phyloP scores from a whole-genome alignment of 2,329 filamentous ascomycete species.

The Aschersonia sp. region DNA sequence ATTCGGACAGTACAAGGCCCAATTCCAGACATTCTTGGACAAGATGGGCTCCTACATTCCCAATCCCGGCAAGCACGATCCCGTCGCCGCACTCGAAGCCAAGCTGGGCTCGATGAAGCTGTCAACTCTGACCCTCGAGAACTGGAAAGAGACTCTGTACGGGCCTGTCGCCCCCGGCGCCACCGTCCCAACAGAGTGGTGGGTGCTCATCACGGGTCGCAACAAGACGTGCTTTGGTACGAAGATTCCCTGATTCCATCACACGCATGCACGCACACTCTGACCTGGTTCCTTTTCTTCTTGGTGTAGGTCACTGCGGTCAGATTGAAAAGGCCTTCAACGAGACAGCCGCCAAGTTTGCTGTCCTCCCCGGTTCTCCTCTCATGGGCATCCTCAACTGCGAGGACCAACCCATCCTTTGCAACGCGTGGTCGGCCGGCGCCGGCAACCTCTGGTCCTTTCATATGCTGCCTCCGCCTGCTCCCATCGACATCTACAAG shows the following conservation, averaged over 20 bases:
- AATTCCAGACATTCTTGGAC: constrained; percentile 49
- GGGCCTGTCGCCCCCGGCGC: constrained; percentile 42
- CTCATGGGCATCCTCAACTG: constrained; percentile 60
- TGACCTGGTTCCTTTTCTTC: neutral
- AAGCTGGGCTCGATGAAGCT: constrained; percentile 27
- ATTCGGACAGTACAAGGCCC: constrained; percentile 44
- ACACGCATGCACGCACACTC: neutral
- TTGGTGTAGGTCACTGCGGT: constrained; percentile 44
- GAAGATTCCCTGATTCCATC: constrained; percentile 8
- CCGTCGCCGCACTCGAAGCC: constrained; percentile 25
- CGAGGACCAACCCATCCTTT: constrained; percentile 59
- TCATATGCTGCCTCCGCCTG: constrained; percentile 48
- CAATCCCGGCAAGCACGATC: constrained; percentile 26
- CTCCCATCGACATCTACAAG: constrained; percentile 48
- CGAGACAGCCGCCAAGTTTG: constrained; percentile 49
- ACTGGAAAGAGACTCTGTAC: constrained; percentile 57
- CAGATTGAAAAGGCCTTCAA: constrained; percentile 51
- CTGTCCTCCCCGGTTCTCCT: constrained; percentile 44
- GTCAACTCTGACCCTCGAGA: constrained; percentile 45
- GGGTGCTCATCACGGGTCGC: constrained; percentile 57
- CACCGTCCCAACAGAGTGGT: constrained; percentile 59
- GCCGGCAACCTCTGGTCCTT: constrained; percentile 54
- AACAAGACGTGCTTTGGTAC: constrained; percentile 64
- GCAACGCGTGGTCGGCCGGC: constrained; percentile 56
- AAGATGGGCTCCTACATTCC: constrained; percentile 40